Evolutionary conservation across 2,329 filamentous ascomycete species (phyloP).

Genomic region (Botryotinia globosa): DNA sequence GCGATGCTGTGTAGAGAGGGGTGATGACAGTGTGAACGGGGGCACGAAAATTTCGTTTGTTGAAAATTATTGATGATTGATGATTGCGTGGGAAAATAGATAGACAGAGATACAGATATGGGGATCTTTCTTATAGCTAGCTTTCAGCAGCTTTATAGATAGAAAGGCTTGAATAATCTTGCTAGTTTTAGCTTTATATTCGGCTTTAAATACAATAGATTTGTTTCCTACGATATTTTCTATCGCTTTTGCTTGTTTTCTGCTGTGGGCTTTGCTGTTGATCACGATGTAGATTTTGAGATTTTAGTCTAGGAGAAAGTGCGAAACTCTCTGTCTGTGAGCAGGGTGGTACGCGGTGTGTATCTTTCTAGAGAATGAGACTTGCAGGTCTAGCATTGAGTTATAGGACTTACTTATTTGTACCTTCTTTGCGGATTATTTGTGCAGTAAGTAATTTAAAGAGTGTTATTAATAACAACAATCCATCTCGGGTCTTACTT

Average conservation of each 20-base stretch:
- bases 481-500: no score
- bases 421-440: no score
- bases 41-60: not conserved
- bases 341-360: no score
- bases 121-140: not conserved
- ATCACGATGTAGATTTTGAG: rapidly evolving
- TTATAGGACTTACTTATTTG: no score
- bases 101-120: not conserved
- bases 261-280: no score
- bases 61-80: not conserved
- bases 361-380: no score
- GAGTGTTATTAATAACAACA: no score
- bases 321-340: no score
- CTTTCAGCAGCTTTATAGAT: not conserved
- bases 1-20: not conserved
- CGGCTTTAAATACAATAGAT: not conserved
- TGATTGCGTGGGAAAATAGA: not conserved
- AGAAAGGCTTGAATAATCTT: not conserved
- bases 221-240: not conserved
- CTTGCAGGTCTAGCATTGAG: no score
- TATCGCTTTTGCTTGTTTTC: no score
- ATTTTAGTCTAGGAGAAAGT: not conserved
- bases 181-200: not conserved
- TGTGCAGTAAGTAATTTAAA: no score
- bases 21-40: not conserved